A percentile compares a stretch with the other conserved stretches of the same genome.
These are phyloP conservation scores for Penicillium sp. DNA, from an alignment of 2,329 filamentous ascomycete genomes.

Conservation along the genomic window DNA sequence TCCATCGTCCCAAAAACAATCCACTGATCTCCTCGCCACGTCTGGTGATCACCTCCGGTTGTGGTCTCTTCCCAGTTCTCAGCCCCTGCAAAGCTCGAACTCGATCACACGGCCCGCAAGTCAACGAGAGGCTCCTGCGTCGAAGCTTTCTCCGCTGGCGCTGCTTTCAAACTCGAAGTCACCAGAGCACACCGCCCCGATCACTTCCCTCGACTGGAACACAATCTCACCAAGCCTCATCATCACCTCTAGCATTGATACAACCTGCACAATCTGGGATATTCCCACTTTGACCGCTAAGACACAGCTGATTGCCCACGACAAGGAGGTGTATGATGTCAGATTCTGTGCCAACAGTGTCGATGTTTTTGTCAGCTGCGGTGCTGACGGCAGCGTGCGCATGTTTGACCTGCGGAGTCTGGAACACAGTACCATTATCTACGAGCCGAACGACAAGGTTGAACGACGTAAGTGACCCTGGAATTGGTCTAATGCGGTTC, in stretches of 20 bases:
- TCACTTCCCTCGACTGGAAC: slow-evolving; percentile 98
- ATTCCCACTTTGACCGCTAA: slow-evolving; percentile 97
- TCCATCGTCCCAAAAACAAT: slow-evolving; percentile 89
- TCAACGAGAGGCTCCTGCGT: slow-evolving; percentile 60
- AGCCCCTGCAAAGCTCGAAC: slow-evolving; percentile 60
- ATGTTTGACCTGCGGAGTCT: slow-evolving; percentile 98
- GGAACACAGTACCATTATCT: slow-evolving; percentile 98
- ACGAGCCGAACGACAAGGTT: slow-evolving; percentile 89
- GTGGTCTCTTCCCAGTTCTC: slow-evolving; percentile 78
- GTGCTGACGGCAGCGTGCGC: slow-evolving; percentile 92
- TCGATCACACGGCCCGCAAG: slow-evolving; percentile 67
- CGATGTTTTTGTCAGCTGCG: slow-evolving; percentile 98
- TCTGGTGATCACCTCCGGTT: slow-evolving; percentile 91
- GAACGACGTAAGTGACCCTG: slow-evolving; percentile 55
- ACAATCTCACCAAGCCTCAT: slow-evolving; percentile 94
- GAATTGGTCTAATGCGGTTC: neutral
- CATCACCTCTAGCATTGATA: slow-evolving; percentile 98
- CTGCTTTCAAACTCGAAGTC: slow-evolving; percentile 97
- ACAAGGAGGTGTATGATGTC: slow-evolving; percentile 98
- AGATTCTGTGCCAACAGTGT: slow-evolving; percentile 96
- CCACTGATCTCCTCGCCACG: slow-evolving; percentile 89
- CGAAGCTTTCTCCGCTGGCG: slow-evolving; percentile 87
- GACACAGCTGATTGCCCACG: slow-evolving; percentile 95
- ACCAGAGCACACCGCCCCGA: slow-evolving; percentile 92
- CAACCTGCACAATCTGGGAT: slow-evolving; percentile 99